A percentile compares a stretch with the other conserved stretches of the same genome.
Evolutionary conservation across 2,329 filamentous ascomycete species (phyloP).

Genomic region (Apiospora kogelbergensis): DNA sequence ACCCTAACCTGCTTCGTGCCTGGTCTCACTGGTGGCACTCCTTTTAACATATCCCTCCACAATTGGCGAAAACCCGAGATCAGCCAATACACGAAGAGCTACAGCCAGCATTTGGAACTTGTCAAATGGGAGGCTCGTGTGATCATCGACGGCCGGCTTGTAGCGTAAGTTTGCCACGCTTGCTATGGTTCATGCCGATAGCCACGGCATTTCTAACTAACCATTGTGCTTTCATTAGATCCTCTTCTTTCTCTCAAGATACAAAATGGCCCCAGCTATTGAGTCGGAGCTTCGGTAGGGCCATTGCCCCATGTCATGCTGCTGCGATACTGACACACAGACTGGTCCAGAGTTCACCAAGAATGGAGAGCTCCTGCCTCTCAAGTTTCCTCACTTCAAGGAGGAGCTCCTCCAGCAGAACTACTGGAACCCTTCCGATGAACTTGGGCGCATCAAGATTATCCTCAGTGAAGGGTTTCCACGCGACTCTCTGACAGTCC

Average conservation of each 20-base stretch:
- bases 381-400: constrained; percentile 74
- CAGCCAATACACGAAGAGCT: constrained; percentile 55
- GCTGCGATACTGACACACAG: background rate
- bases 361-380: constrained; percentile 57
- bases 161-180: constrained; percentile 49
- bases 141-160: constrained; percentile 65
- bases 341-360: constrained; percentile 47
- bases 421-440: constrained; percentile 71
- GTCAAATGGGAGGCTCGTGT: constrained; percentile 66
- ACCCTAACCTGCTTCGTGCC: constrained; percentile 68
- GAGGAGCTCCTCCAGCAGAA: constrained; percentile 66
- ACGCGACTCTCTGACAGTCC: constrained; percentile 48
- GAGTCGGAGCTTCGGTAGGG: constrained; percentile 42
- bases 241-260: constrained; percentile 52
- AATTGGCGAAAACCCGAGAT: constrained; percentile 65
- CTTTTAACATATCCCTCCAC: constrained; percentile 74
- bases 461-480: constrained; percentile 73
- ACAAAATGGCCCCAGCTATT: constrained; percentile 52
- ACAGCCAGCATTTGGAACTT: constrained; percentile 55
- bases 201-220: background rate
- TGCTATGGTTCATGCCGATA: background rate
- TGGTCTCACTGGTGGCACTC: constrained; percentile 27
- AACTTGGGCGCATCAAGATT: constrained; percentile 73
- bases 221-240: constrained; percentile 37
- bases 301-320: background rate